These are phyloP conservation scores for Aspergillus sclerotialis DNA, from an alignment of 2,329 filamentous ascomycete species.

Conservation along the genomic window DNA sequence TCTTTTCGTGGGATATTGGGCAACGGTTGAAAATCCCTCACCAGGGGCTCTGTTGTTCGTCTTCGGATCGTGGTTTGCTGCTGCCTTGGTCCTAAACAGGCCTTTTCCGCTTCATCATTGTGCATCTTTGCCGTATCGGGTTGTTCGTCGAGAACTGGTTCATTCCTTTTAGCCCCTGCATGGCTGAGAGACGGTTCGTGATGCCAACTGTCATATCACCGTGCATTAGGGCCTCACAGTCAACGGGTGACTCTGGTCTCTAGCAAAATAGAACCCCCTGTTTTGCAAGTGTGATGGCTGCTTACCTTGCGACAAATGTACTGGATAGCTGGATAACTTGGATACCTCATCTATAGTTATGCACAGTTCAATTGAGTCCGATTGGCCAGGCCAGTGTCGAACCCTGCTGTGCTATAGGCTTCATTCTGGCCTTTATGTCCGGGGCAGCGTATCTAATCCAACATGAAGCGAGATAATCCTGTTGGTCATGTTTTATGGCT, in stretches of 20 bases:
- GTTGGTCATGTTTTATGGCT: background rate
- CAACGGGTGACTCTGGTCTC: conserved; percentile 19
- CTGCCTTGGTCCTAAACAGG: conserved; percentile 21
- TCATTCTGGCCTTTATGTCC: background rate
- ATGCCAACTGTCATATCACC: conserved; percentile 30
- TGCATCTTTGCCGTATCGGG: conserved; percentile 23
- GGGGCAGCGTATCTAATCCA: background rate
- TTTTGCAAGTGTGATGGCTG: conserved; percentile 5
- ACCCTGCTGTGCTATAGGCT: background rate
- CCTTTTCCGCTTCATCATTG: conserved; percentile 23
- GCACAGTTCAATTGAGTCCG: background rate
- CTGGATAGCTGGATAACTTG: background rate
- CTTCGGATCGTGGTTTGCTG: conserved; percentile 20
- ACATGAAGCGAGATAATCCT: background rate
- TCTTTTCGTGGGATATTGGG: conserved; percentile 22
- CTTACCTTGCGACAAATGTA: background rate
- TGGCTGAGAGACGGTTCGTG: conserved; percentile 18
- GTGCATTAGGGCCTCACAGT: conserved; percentile 19
- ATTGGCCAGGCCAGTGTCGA: background rate
- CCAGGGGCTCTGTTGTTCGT: conserved; percentile 15
- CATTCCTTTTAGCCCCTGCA: conserved; percentile 25
- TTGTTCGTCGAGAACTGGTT: conserved; percentile 13
- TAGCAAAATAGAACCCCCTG: conserved; percentile 12
- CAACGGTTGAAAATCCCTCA: conserved; percentile 32
- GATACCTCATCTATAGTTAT: background rate